These are phyloP conservation scores for Gnetum montanum DNA, from an alignment of 75 land plant genomes.

Conservation along the genomic window DNA sequence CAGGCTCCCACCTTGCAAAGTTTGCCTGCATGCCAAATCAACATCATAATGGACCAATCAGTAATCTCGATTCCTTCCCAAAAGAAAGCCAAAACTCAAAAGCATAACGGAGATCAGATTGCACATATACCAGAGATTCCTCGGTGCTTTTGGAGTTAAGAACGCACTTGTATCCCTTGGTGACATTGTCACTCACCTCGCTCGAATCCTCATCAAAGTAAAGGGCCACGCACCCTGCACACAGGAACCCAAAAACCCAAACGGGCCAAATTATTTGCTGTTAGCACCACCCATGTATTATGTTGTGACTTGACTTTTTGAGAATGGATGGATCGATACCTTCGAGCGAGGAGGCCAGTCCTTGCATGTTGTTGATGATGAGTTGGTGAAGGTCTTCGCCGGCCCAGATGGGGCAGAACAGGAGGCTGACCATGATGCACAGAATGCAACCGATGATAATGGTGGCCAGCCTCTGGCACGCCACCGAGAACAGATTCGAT, in stretches of 20 bases:
- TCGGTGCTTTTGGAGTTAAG: conserved; percentile 41
- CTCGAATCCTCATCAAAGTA: conserved; percentile 12
- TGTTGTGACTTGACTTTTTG: neutral
- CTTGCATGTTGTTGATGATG: conserved; percentile 22
- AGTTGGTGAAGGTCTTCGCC: conserved; percentile 45
- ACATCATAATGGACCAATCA: neutral
- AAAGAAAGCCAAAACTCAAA: neutral
- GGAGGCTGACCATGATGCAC: conserved; percentile 17
- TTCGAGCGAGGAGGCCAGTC: conserved; percentile 27
- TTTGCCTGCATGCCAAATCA: conserved; percentile 14
- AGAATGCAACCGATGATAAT: conserved; percentile 24
- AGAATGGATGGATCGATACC: too few species aligned
- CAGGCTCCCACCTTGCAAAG: conserved; percentile 40
- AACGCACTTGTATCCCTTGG: conserved; percentile 28
- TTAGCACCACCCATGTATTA: too few species aligned
- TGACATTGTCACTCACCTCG: neutral
- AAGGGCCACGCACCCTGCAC: conserved; percentile 28
- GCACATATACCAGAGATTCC: conserved; percentile 31
- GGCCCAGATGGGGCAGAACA: conserved; percentile 54
- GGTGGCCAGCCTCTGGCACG: conserved; percentile 22
- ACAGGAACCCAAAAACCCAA: neutral
- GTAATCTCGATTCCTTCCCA: neutral
- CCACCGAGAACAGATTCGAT: conserved; percentile 18
- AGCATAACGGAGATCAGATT: neutral
- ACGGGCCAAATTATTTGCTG: too few species aligned